phyloP scores from a whole-genome alignment of 139 green algal species.

The Tetraselmis striata region DNA sequence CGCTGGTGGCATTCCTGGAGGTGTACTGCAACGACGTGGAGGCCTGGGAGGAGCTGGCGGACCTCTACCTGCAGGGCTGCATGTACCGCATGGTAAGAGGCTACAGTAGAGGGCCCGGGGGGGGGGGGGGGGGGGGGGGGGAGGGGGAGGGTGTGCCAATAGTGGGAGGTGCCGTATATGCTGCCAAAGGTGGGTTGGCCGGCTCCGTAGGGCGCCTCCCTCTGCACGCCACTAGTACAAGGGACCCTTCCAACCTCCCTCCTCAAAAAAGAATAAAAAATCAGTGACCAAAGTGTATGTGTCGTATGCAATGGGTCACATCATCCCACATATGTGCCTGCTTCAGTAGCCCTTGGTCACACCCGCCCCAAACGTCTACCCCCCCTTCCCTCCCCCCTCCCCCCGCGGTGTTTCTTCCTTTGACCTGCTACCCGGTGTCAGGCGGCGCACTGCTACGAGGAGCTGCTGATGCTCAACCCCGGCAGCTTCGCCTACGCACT shows the following conservation, averaged over 20 bases:
- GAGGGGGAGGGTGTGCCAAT: background rate
- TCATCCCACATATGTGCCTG: no score
- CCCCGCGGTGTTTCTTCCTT: no score
- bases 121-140: background rate
- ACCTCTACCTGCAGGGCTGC: constrained; percentile 68
- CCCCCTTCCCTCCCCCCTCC: no score
- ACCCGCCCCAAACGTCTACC: no score
- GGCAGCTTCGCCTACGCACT: constrained; percentile 41
- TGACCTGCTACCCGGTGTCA: constrained; percentile 36
- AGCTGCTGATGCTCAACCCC: constrained; percentile 69
- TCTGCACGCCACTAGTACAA: background rate
- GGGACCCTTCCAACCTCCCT: background rate
- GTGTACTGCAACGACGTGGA: constrained; percentile 54
- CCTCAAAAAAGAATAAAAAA: no score
- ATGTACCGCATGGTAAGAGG: background rate
- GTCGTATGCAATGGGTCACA: no score
- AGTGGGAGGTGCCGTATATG: background rate
- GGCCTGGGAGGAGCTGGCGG: constrained; percentile 77
- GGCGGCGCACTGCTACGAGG: constrained; percentile 77
- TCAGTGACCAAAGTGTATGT: no score
- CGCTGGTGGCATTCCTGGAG: constrained; percentile 60
- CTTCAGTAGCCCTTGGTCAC: no score
- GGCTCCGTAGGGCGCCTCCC: background rate
- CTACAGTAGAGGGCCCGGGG: no score
- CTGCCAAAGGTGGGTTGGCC: background rate